These are phyloP conservation scores for Emergomyces orientalis DNA, from an alignment of 2,329 filamentous ascomycete species.

Conservation along the genomic window DNA sequence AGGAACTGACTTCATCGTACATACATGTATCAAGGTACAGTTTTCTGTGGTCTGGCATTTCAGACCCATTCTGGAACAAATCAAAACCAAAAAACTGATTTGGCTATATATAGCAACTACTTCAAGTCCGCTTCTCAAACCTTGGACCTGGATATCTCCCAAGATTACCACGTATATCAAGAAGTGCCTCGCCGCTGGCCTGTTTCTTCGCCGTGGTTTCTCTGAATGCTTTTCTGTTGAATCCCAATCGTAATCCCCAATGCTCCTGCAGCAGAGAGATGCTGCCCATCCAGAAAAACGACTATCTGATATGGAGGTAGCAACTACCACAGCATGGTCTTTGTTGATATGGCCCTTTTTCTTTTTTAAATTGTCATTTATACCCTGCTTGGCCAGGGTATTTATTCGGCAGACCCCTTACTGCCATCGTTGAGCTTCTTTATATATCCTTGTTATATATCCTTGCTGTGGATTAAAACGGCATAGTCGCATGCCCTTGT, in stretches of 20 bases:
- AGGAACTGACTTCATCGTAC: neutral
- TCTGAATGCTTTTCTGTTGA: neutral
- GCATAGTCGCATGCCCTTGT: neutral
- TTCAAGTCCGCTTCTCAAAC: neutral
- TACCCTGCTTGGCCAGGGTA: neutral
- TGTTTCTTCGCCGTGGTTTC: neutral
- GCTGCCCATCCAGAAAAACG: neutral
- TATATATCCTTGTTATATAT: neutral
- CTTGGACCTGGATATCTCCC: neutral
- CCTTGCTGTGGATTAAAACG: neutral
- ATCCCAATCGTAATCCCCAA: neutral
- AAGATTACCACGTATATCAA: neutral
- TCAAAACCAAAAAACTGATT: neutral
- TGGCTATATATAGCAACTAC: neutral
- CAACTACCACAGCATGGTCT: neutral
- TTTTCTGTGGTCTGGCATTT: neutral
- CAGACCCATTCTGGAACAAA: neutral
- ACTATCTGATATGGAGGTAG: neutral
- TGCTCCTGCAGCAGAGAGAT: neutral
- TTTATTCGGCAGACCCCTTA: neutral
- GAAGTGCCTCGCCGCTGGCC: neutral
- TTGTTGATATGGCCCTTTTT: slow-evolving; percentile 1
- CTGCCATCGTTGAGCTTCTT: neutral
- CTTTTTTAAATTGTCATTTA: neutral
- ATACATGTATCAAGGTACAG: too few species aligned